Conservation (phyloP, 371 early-diverging fungal species). For the Basidiobolus meristosporus region DNA sequence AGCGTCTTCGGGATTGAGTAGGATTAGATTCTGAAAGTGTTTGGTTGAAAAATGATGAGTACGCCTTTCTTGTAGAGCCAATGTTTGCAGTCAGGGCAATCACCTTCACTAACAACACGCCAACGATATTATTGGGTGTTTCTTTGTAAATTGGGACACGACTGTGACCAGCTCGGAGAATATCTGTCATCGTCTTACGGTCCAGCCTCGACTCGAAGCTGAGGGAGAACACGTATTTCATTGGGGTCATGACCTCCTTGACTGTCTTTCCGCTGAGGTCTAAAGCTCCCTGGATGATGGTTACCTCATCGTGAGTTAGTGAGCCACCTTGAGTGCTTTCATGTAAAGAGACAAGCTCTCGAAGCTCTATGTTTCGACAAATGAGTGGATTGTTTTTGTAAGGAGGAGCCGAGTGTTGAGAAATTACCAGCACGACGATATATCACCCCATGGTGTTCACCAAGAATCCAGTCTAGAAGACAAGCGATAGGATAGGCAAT, state of each 20-base stretch:
- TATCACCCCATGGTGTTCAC: conserved; percentile 61
- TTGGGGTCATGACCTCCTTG: conserved; percentile 65
- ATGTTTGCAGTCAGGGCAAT: too few relatives aligned
- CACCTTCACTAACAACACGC: conserved; percentile 66
- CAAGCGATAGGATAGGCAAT: conserved; percentile 64
- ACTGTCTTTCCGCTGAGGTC: conserved; percentile 77
- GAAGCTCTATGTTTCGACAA: conserved; percentile 59
- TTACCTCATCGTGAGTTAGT: conserved; percentile 77
- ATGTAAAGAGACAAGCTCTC: conserved; percentile 79
- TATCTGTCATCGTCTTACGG: conserved; percentile 37
- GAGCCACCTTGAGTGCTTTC: conserved; percentile 46
- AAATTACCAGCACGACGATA: conserved; percentile 33
- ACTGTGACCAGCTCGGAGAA: conserved; percentile 70
- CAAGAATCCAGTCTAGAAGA: conserved; percentile 55
- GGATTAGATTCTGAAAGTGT: conserved; percentile 35
- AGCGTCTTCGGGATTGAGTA: conserved; percentile 68
- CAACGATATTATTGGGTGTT: conserved; percentile 50
- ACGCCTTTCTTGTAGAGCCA: too few relatives aligned
- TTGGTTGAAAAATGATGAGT: too few relatives aligned
- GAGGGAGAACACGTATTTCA: conserved; percentile 54
- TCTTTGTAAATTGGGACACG: conserved; percentile 72
- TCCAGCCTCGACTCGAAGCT: conserved; percentile 46
- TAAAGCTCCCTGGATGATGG: conserved; percentile 77
- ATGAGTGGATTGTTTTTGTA: too few relatives aligned
- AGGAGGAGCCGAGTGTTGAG: not conserved